Evolutionary conservation across 768 basidiomycete species (phyloP), one percentile per base, ranked within the genome.

Genomic region (Termitomyces sp.): DNA sequence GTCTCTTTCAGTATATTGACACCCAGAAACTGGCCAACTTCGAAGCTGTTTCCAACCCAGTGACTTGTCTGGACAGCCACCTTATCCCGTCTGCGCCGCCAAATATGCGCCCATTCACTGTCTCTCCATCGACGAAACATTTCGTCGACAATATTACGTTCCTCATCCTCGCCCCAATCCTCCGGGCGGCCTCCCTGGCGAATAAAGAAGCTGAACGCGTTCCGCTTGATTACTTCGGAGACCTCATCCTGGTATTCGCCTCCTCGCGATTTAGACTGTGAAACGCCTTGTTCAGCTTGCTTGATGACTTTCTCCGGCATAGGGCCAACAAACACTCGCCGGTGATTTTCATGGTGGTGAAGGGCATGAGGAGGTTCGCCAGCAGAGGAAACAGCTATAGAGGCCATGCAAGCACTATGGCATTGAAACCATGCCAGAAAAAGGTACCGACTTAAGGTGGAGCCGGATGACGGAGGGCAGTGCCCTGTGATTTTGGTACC

Each of bases 41-140:
- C 88, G 61, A 93, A 93, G 59, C 85, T 89, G 24, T 77, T 78
- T 30, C 91, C 89, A 31, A 89, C 79, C 88, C 89, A 92, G 22
- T 72, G 75, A 15, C 68, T 71, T 16, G 63, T 56, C 37, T 58
- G 37, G 5, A 20, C 6, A 13, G 18, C 15, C 4, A 63, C 61
- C 27, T 70, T 75, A 27, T 67, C 69, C 20, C 72, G 73, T 55
- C 77, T 69, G n/a, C 68, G 72, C 34, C 66, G 70, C 70, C 80
- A 74, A 45, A 78, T 67, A 55, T 70, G 63, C 1, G 80, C 83
- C 87, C 89, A 92, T 55, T 87, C 85, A 54, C 81, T 89, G 42
- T 84, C 77, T 63, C 76, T 78, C 88, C 89, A 91, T 16, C 77
- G 76, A 50, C 71, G 70, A 57, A 81, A 71, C 74, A 92, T 78